These are phyloP conservation scores for Plenodomus tracheiphilus DNA, from an alignment of 2,329 filamentous ascomycete genomes.

Conservation along the genomic window DNA sequence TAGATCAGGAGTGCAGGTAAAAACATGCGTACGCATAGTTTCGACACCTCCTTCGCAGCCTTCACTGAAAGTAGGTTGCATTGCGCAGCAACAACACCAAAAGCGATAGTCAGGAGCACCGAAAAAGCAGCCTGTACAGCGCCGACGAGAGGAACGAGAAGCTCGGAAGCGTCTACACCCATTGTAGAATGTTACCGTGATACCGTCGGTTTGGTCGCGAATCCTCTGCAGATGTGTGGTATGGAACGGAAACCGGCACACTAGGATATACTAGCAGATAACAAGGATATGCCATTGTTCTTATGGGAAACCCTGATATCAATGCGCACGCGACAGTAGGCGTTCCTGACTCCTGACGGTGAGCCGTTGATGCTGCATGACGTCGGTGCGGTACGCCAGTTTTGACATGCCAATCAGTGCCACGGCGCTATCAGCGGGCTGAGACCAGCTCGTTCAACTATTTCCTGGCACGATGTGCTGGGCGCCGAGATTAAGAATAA, in stretches of 20 bases:
- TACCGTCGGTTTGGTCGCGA: neutral
- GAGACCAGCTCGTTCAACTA: neutral
- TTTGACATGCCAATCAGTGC: constrained; percentile 9
- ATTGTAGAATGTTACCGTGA: constrained; percentile 12
- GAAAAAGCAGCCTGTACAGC: constrained; percentile 60
- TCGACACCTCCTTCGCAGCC: constrained; percentile 58
- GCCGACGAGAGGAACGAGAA: constrained; percentile 53
- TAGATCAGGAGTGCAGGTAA: constrained; percentile 58
- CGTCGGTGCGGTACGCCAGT: constrained; percentile 7
- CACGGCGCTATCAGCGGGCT: constrained; percentile 6
- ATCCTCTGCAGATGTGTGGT: neutral
- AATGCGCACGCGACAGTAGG: constrained; percentile 8
- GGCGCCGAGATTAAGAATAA: neutral
- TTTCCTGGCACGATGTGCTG: neutral
- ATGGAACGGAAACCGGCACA: constrained; percentile 1
- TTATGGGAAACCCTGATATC: neutral
- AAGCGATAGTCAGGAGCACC: constrained; percentile 58
- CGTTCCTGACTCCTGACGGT: too few species aligned
- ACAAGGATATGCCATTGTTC: neutral
- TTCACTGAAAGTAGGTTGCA: constrained; percentile 52
- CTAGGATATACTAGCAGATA: neutral
- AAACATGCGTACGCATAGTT: constrained; percentile 57
- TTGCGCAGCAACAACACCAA: constrained; percentile 56
- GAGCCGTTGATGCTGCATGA: constrained; percentile 2
- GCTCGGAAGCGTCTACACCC: constrained; percentile 28